Evolutionary conservation across 2,329 filamentous ascomycete genomes (phyloP), one percentile per base, ranked within the genome.

Genomic region (Trichoderma sp.): DNA sequence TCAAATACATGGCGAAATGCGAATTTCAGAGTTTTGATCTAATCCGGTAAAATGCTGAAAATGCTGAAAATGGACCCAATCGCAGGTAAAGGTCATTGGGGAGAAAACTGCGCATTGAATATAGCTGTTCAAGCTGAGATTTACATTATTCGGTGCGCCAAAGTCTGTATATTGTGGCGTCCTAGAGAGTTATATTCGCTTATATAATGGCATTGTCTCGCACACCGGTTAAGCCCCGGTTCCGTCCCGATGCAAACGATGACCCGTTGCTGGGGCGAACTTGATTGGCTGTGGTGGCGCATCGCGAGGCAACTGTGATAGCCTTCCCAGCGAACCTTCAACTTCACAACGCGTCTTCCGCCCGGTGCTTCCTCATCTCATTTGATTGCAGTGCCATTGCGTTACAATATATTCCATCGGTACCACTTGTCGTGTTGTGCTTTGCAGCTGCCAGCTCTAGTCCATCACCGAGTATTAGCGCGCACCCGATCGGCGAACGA

Each of bases 311-410:
- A 24, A 28, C 69, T 47, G 69, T 32, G 62, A 71, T 62, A 36
- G 69, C 61, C 61, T 66, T 66, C 69, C 34, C 26, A 51, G 21
- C 24, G 6, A 71, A 62, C 60, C 43, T 71, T 53, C 18, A 58
- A 56, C 39, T 69, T 63, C 32, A 58, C 43, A 69, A 69, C 71
- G 71, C 71, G 71, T 69, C 47, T 26, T 43, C 9, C 30, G 4
- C 61, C 32, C 14, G 4, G 15, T 60, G 62, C 26, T 28, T 56
- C 56, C n/a, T 32, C 43, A 28, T n/a, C 39, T 28, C 11, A 51
- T 30, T 64, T 30, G 18, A 56, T 21, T 70, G 8, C 30, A 26
- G 18, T 6, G 9, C 11, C 39, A 26, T 36, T 39, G 9, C 28
- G 8, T n/a, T 28, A 24, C 30, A 14, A 12, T 12, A 24, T 11